Base-by-base conservation (phyloP, 495 filamentous ascomycete genomes). In the Acidiella bohemica region DNA sequence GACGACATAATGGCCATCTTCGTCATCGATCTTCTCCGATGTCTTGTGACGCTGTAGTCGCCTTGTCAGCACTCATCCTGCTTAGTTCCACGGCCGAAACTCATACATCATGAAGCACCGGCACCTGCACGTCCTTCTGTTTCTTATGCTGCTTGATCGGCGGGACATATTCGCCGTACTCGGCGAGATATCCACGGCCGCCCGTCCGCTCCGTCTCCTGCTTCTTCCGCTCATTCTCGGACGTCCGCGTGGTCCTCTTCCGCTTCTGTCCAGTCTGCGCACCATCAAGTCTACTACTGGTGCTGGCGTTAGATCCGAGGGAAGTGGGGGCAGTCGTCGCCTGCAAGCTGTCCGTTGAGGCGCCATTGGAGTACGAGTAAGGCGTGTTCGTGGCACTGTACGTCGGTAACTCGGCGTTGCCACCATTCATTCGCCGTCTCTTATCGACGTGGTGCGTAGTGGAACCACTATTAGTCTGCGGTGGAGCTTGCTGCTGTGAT, bases 1-100 rank as follows among this genome's bases (percentile, higher is more conserved):
- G 11, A 97, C 85, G 50, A 94, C 81, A 53, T 93, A 96, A 56
- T 97, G 90, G 12, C 90, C 90, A 51, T 97, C 90, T 32, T 95
- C 86, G 45, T 96, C 90, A 51, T 97, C 90, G 35, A 84, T 78
- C 62, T 78, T 71, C 56, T 81, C 60, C 33, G 67, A 59, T 22
- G 62, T 65, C 26, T 59, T 53, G 21, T 39, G 23, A 4, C 47
- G 47, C 46, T 49, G 24, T 19, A 21, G 24, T 4, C n/a, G 26
- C 3, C 4, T 24, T 31, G 45, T 65, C 57, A 28, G 33, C 19
- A 5, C 24, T 7, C 14, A 13, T 28, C 38, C 33, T 53, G 30
- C 21, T 32, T 38, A 44, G 35, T 31, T 20, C 41, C 14, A 21
- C 42, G 4, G 19, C 10, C 22, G n/a, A 11, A 11, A 23, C 13